These are phyloP conservation scores for Scedosporium minutisporum DNA, from an alignment of 2,329 filamentous ascomycete genomes.

Conservation along the genomic window DNA sequence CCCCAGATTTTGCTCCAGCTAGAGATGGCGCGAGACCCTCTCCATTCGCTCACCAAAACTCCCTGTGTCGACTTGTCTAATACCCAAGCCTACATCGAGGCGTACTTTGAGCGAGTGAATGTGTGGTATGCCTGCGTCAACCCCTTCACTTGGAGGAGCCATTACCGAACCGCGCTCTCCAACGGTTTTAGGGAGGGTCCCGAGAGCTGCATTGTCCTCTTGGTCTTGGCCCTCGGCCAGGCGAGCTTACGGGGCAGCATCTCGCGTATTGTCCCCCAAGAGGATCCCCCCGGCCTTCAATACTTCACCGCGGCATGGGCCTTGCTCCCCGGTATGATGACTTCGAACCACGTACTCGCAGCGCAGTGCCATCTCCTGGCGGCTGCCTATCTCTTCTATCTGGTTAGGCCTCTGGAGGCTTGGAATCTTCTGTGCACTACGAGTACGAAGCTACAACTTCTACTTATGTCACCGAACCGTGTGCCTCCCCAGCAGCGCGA, in stretches of 20 bases:
- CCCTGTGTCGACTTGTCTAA: slow-evolving; percentile 64
- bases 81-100: slow-evolving; percentile 63
- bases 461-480: slow-evolving; percentile 63
- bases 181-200: slow-evolving; percentile 69
- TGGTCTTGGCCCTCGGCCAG: slow-evolving; percentile 69
- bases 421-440: slow-evolving; percentile 74
- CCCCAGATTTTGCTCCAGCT: slow-evolving; percentile 73
- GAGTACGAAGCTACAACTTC: slow-evolving; percentile 70
- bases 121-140: slow-evolving; percentile 82
- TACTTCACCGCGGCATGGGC: slow-evolving; percentile 78
- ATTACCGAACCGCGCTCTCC: slow-evolving; percentile 66
- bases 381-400: slow-evolving; percentile 73
- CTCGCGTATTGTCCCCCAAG: slow-evolving; percentile 56
- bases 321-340: slow-evolving; percentile 69
- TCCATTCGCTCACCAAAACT: slow-evolving; percentile 55
- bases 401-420: slow-evolving; percentile 72
- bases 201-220: slow-evolving; percentile 71
- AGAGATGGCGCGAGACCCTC: slow-evolving; percentile 70
- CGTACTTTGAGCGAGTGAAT: slow-evolving; percentile 74
- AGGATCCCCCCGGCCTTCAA: slow-evolving; percentile 64
- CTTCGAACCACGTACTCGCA: slow-evolving; percentile 65
- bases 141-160: slow-evolving; percentile 67
- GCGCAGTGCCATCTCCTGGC: slow-evolving; percentile 74
- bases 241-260: slow-evolving; percentile 69
- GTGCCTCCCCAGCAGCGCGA: slow-evolving; percentile 63